Conservation (phyloP, 169 alveolate genomes). For the Babesia caballi region DNA sequence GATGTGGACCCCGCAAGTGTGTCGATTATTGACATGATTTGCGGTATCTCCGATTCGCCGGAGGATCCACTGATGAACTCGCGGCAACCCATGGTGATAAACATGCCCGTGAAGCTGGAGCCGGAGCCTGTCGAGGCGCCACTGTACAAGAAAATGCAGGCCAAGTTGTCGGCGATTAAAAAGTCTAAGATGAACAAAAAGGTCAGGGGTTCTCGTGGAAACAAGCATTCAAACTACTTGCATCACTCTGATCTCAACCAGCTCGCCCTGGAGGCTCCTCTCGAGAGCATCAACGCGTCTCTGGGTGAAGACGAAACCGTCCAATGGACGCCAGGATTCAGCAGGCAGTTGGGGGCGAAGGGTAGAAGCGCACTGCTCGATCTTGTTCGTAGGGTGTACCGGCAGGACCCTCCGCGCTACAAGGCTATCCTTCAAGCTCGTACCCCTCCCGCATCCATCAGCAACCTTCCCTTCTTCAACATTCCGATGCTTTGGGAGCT, state of each 20-base stretch:
- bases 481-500: conserved; percentile 79
- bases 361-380: conserved; percentile 75
- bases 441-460: conserved; percentile 75
- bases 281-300: not conserved
- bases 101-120: not conserved
- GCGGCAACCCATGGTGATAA: not conserved
- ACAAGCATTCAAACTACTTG: too few species aligned
- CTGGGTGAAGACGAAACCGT: conserved; percentile 9
- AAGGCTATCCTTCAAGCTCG: conserved; percentile 70
- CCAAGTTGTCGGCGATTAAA: not conserved
- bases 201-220: not conserved
- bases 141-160: not conserved
- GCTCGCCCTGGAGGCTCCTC: not conserved
- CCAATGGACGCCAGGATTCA: conserved; percentile 68
- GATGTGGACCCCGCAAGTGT: not conserved
- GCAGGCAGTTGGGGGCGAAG: conserved; percentile 76
- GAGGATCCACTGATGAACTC: not conserved
- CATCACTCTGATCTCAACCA: not conserved
- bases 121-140: conserved; percentile 10
- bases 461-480: conserved; percentile 74
- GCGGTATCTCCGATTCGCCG: conserved; percentile 26
- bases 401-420: conserved; percentile 70
- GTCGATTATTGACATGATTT: conserved; percentile 46
- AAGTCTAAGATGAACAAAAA: not conserved
- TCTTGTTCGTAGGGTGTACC: conserved; percentile 71